phyloP scores from a whole-genome alignment of 345 rosid species.

The Hibiscus trionum region DNA sequence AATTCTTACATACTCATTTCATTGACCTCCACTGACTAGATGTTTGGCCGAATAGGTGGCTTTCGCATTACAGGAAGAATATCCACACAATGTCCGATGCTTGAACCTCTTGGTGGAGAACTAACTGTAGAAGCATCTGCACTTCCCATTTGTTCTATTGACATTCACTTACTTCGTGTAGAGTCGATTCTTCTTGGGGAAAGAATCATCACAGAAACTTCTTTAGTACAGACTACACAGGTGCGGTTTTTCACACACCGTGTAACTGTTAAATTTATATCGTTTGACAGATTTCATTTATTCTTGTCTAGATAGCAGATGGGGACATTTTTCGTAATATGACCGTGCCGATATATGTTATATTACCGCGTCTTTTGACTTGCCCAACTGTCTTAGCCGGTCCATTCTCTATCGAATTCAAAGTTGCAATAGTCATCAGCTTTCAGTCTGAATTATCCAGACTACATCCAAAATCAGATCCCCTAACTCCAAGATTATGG shows the following conservation, averaged over 20 bases:
- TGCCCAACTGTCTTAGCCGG: constrained; percentile 87
- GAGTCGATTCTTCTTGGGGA: constrained; percentile 82
- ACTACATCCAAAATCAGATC: constrained; percentile 63
- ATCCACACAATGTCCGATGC: constrained; percentile 59
- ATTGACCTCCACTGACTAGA: constrained; percentile 6
- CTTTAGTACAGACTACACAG: constrained; percentile 90
- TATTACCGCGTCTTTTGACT: constrained; percentile 81
- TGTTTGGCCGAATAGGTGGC: constrained; percentile 48
- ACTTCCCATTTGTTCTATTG: constrained; percentile 62
- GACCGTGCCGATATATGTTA: constrained; percentile 63
- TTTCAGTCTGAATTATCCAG: constrained; percentile 61
- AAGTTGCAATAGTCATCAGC: constrained; percentile 56
- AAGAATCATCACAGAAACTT: constrained; percentile 71
- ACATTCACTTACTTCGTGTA: constrained; percentile 61
- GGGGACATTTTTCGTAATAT: constrained; percentile 72
- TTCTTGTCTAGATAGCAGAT: constrained; percentile 63
- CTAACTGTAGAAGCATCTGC: constrained; percentile 72
- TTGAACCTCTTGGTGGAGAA: constrained; percentile 75
- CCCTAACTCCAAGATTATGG: constrained; percentile 88
- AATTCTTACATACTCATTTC: neutral
- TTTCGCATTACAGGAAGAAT: constrained; percentile 77
- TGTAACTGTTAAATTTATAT: neutral
- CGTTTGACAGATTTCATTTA: constrained; percentile 4
- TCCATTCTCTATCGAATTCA: constrained; percentile 85
- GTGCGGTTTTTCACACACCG: constrained; percentile 19